phyloP scores from a whole-genome alignment of 2,329 filamentous ascomycete genomes.

The Penicillium sp. region DNA sequence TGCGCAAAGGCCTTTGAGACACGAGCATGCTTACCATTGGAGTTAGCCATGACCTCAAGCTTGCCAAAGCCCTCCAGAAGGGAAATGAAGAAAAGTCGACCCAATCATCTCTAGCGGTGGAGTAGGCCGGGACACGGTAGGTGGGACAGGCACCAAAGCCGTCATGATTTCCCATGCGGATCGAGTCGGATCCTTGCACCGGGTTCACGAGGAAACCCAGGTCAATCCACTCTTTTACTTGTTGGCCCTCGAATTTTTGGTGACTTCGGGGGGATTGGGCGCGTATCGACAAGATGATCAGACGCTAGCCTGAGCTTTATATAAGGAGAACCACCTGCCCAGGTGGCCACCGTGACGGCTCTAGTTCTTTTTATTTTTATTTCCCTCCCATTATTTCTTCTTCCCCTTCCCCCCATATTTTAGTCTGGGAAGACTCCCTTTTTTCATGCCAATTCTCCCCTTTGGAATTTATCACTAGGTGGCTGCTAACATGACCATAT shows the following conservation, averaged over 20 bases:
- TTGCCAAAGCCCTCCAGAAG: not conserved
- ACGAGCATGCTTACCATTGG: not conserved
- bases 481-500: slow-evolving; percentile 2
- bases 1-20: not conserved
- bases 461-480: not conserved
- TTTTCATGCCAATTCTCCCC: not conserved
- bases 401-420: not conserved
- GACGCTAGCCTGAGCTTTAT: slow-evolving; percentile 22
- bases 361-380: slow-evolving; percentile 6
- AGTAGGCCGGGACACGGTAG: slow-evolving; percentile 18
- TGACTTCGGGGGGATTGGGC: slow-evolving; percentile 15
- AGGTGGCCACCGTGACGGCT: slow-evolving; percentile 9
- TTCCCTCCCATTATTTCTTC: not conserved
- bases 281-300: slow-evolving; percentile 20
- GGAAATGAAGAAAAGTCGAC: slow-evolving; percentile 8
- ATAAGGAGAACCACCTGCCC: slow-evolving; percentile 18
- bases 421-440: not conserved
- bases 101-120: slow-evolving; percentile 17
- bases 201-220: slow-evolving; percentile 11
- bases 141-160: slow-evolving; percentile 25
- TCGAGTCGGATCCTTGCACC: slow-evolving; percentile 23
- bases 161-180: slow-evolving; percentile 21
- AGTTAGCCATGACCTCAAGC: not conserved
- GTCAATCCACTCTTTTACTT: slow-evolving; percentile 6
- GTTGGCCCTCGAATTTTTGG: slow-evolving; percentile 1